phyloP scores from a whole-genome alignment of 225 moss, liverwort and hornwort genomes.

The Polytrichum commune region DNA sequence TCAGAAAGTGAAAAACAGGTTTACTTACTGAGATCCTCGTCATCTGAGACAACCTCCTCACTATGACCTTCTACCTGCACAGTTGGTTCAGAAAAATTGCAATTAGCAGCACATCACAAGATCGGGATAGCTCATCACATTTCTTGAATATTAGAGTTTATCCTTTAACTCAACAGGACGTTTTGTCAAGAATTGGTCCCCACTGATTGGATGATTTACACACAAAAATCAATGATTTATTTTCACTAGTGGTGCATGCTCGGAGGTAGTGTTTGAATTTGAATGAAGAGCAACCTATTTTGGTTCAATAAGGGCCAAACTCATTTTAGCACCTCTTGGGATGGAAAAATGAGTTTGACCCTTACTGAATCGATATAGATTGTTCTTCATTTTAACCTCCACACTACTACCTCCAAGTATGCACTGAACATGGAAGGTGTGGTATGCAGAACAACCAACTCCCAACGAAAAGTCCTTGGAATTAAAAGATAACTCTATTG shows the following conservation, averaged over 20 bases:
- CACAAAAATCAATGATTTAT: background rate
- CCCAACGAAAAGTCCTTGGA: background rate
- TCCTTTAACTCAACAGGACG: no score
- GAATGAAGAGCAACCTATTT: no score
- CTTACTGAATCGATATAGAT: no score
- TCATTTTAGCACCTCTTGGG: no score
- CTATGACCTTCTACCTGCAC: constrained; percentile 39
- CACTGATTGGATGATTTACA: background rate
- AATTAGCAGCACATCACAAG: no score
- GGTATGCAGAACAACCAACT: constrained; percentile 1
- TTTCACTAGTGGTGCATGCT: background rate
- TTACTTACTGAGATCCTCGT: constrained; percentile 42
- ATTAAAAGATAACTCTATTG: constrained; percentile 1
- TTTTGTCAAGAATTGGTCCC: background rate
- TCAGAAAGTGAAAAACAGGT: background rate
- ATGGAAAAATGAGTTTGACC: no score
- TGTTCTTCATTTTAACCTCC: no score
- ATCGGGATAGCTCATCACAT: background rate
- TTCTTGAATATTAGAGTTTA: background rate
- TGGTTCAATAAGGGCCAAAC: no score
- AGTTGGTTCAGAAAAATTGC: background rate
- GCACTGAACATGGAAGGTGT: background rate
- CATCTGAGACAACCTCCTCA: constrained; percentile 34
- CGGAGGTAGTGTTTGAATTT: no score
- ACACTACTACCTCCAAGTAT: no score